Percentiles rank a stretch among this genome's conserved stretches.
Conservation (phyloP, 345 rosid species). For the Boechera divaricarpa region DNA sequence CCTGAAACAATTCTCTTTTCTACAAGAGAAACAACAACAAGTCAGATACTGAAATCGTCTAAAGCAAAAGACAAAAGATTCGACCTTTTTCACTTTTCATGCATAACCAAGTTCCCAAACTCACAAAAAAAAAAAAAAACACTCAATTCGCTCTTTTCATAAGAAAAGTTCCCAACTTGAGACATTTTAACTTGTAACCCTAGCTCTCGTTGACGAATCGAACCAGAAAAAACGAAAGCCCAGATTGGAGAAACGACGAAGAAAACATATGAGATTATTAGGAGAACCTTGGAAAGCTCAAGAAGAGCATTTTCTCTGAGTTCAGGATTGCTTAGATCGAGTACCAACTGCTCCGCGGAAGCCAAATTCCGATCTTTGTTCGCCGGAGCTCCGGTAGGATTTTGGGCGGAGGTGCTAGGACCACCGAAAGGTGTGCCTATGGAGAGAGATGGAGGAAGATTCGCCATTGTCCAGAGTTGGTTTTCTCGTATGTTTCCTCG, state of each 20-base stretch:
- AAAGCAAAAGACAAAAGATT: background rate
- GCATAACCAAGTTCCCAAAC: background rate
- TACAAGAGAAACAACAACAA: conserved; percentile 45
- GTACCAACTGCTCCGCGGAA: conserved; percentile 89
- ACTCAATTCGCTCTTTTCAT: background rate
- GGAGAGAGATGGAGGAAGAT: conserved; percentile 71
- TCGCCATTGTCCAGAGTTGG: conserved; percentile 55
- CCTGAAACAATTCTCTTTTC: conserved; percentile 96
- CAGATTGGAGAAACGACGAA: background rate
- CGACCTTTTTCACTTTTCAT: background rate
- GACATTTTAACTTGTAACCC: conserved; percentile 22
- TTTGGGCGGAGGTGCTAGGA: conserved; percentile 52
- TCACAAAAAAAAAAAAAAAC: background rate
- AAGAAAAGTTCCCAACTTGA: background rate
- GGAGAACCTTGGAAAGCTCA: conserved; percentile 71
- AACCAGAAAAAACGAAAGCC: background rate
- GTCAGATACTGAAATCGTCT: background rate
- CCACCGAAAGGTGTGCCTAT: conserved; percentile 68
- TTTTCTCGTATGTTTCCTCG: background rate
- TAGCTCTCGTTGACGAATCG: conserved; percentile 28
- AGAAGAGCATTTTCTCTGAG: conserved; percentile 90
- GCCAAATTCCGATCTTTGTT: conserved; percentile 89
- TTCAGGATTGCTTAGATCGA: conserved; percentile 91
- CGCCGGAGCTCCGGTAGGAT: conserved; percentile 54
- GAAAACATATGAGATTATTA: background rate